Conservation (phyloP, 2,329 filamentous ascomycete genomes). For the Colletotrichum sp. region DNA sequence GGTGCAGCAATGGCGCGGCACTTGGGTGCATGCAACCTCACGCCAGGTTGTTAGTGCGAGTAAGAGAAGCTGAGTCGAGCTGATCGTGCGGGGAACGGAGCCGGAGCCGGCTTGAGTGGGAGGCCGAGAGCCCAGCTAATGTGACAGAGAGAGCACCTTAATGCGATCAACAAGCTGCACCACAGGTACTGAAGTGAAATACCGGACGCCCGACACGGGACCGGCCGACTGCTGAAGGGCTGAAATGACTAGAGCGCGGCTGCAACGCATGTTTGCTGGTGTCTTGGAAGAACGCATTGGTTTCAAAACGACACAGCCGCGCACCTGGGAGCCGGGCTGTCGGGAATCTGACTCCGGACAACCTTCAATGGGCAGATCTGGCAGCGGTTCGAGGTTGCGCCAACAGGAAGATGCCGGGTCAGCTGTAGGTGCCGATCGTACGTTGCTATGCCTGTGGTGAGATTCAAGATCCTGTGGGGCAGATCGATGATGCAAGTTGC, state of each 20-base stretch:
- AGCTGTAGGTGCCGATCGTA: background rate
- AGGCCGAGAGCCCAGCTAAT: background rate
- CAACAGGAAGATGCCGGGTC: background rate
- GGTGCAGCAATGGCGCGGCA: background rate
- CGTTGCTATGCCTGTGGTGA: background rate
- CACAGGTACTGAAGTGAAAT: background rate
- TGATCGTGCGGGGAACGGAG: slow-evolving; percentile 1
- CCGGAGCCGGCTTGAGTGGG: background rate
- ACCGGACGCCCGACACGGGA: background rate
- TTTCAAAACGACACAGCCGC: background rate
- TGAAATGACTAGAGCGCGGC: background rate
- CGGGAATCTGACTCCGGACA: background rate
- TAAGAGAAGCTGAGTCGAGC: background rate
- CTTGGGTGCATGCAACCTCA: slow-evolving; percentile 8
- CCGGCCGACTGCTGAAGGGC: background rate
- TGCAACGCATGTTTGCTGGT: background rate
- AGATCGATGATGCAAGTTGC: background rate
- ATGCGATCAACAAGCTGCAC: background rate
- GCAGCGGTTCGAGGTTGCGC: background rate
- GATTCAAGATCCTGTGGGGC: slow-evolving; percentile 6
- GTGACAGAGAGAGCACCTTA: background rate
- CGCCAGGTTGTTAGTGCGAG: background rate
- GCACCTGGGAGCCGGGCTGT: background rate
- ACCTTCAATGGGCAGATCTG: background rate
- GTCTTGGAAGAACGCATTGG: background rate